Conservation (phyloP, 2,329 filamentous ascomycete genomes). For the Clonostachys byssicola region DNA sequence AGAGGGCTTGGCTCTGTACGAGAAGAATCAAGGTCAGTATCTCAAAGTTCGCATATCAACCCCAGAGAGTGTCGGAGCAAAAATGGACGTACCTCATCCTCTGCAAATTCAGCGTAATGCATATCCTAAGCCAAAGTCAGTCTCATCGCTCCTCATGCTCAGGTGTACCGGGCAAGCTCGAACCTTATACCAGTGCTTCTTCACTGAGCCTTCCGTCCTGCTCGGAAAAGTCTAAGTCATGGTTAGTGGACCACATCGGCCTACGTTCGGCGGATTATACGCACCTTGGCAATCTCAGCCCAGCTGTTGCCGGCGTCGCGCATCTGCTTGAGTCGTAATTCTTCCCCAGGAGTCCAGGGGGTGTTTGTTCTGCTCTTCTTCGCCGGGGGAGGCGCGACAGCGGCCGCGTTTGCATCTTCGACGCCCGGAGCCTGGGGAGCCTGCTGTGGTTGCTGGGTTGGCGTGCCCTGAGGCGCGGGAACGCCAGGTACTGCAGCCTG, state of each 20-base stretch:
- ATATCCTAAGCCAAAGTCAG: conserved; percentile 66
- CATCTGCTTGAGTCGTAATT: conserved; percentile 90
- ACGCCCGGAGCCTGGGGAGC: conserved; percentile 3
- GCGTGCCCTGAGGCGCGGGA: background rate
- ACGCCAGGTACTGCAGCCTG: conserved; percentile 9
- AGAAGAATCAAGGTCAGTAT: background rate
- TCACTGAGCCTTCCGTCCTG: conserved; percentile 94
- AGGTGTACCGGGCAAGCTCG: background rate
- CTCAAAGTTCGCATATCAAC: conserved; percentile 2
- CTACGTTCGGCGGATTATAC: conserved; percentile 31
- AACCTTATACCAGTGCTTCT: conserved; percentile 99
- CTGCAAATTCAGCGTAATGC: conserved; percentile 98
- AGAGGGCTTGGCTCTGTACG: conserved; percentile 67
- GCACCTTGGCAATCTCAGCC: conserved; percentile 98
- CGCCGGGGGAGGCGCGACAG: conserved; percentile 44
- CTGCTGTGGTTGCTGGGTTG: conserved; percentile 15
- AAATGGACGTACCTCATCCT: conserved; percentile 74
- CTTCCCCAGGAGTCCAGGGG: conserved; percentile 93
- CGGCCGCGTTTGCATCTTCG: conserved; percentile 19
- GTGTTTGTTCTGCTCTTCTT: conserved; percentile 99
- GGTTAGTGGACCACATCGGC: background rate
- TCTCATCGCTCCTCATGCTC: background rate
- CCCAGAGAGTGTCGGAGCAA: conserved; percentile 8
- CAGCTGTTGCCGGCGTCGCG: conserved; percentile 89
- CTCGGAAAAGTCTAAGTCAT: conserved; percentile 74